Percentiles rank a stretch among this genome's conserved stretches.
Conservation (phyloP, 192 early-diverging fungal genomes). For the Chytriomyces sp. region DNA sequence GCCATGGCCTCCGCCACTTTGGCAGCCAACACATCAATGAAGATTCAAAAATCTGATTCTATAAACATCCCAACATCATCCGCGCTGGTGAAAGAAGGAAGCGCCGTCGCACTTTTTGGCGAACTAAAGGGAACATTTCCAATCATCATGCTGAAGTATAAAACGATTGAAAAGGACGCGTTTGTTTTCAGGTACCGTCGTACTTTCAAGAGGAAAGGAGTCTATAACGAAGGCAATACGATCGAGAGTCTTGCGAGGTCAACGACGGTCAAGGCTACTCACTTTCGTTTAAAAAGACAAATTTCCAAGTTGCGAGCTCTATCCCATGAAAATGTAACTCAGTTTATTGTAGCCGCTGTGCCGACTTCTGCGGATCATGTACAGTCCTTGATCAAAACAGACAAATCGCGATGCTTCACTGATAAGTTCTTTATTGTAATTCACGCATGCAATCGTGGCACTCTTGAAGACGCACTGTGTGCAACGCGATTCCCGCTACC, state of each 20-base stretch:
- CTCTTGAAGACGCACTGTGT: slow-evolving; percentile 21
- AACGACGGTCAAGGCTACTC: not conserved
- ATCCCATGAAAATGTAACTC: slow-evolving; percentile 8
- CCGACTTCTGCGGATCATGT: not conserved
- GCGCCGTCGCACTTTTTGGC: not conserved
- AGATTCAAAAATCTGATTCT: not conserved
- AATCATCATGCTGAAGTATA: not conserved
- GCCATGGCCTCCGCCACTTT: slow-evolving; percentile 6
- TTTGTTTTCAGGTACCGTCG: not conserved
- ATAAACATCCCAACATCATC: not conserved
- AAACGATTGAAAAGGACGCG: not conserved
- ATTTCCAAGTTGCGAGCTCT: not conserved
- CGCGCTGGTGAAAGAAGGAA: not conserved
- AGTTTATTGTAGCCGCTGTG: slow-evolving; percentile 10
- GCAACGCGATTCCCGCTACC: slow-evolving; percentile 7
- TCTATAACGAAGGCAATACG: not conserved
- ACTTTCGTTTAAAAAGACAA: not conserved
- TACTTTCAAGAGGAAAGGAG: not conserved
- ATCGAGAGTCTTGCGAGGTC: not conserved
- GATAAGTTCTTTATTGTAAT: slow-evolving; percentile 1
- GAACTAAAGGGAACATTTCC: not conserved
- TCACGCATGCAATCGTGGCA: slow-evolving; percentile 3
- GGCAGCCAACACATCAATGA: slow-evolving; percentile 4
- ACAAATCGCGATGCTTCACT: not conserved
- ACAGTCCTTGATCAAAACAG: not conserved